Evolutionary conservation across 495 filamentous ascomycete species (phyloP), one percentile per base, ranked within the genome.

Genomic region (Penicillium cosmopolitanum): DNA sequence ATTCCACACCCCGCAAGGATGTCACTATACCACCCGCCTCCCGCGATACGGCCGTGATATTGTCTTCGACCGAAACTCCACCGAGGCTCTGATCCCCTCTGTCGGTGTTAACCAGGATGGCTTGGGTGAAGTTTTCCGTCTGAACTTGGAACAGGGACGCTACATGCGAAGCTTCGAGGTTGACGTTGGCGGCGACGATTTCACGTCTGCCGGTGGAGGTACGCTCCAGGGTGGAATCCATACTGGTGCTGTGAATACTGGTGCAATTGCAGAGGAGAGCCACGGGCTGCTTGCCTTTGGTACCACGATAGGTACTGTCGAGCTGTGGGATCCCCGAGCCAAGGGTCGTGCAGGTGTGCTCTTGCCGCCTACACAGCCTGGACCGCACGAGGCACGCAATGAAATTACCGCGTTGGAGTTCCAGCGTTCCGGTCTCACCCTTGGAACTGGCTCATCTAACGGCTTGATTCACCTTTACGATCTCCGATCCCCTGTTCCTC

Each of bases 201-300:
- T 85, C 21, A 82, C 78, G 10, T 87, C 88, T 19, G 63, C 77
- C 15, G 85, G 85, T 28, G 84, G 78, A 46, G 84, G 85, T 36
- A 83, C 92, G 9, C 67, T 96, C 38, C 93, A 97, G 65, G 93
- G 93, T 38, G 87, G 92, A 50, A 89, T 96, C 31, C 79, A 87
- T 61, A 85, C 87, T 1, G 93, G 93, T 10, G 83, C 87, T 18
- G 92, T 96, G n/a, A 97, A 99, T 65, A 87, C 87, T 9, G 94
- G 89, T 51, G 88, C 92, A 2, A 86, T 97, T 51, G 96, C 95
- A 12, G 92, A 97, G 66, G 86, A 88, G 11, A 93, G 90, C 43
- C 96, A 99, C 71, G 93, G 92, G 43, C 81, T 99, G 11, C 81
- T 94, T 44, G 93, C 96, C 1, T 98, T 99, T 66, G 96, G 96